Evolutionary conservation across 2,329 filamentous ascomycete genomes (phyloP).

Genomic region (Xylariaceae sp.): DNA sequence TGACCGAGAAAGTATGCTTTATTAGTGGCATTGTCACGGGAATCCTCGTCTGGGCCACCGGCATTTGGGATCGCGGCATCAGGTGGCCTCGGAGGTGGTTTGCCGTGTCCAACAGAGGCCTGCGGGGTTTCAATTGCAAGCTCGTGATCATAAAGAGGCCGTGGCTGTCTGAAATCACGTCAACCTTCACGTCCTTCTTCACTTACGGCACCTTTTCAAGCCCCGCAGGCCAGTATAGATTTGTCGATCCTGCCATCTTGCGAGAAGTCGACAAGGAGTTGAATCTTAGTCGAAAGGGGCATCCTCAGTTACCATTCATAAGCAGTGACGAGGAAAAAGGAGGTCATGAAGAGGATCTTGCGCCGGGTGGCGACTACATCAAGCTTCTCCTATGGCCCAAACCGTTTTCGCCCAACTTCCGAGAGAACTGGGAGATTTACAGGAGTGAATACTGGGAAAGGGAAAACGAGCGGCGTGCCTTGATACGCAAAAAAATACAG

Average conservation of each 20-base stretch:
- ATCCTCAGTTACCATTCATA: conserved; percentile 37
- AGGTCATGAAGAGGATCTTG: conserved; percentile 83
- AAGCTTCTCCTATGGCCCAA: conserved; percentile 88
- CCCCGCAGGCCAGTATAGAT: conserved; percentile 66
- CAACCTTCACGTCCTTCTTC: conserved; percentile 69
- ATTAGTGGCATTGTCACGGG: conserved; percentile 85
- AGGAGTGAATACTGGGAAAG: conserved; percentile 93
- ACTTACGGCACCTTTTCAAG: conserved; percentile 69
- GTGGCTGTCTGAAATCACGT: conserved; percentile 73
- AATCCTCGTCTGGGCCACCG: conserved; percentile 85
- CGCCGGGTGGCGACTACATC: conserved; percentile 84
- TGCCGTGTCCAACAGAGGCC: conserved; percentile 77
- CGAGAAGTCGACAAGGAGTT: conserved; percentile 57
- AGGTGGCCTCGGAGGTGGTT: conserved; percentile 93
- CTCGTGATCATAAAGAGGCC: conserved; percentile 80
- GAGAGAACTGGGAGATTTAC: conserved; percentile 96
- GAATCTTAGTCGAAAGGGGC: conserved; percentile 40
- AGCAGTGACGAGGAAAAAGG: conserved; percentile 53
- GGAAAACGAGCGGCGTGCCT: conserved; percentile 81
- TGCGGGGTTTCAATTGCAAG: conserved; percentile 93
- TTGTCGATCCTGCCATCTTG: conserved; percentile 61
- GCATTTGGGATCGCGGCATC: conserved; percentile 92
- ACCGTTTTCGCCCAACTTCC: conserved; percentile 88
- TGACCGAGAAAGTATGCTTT: conserved; percentile 82
- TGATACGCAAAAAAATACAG: conserved; percentile 65